Evolutionary conservation across 148 eudicot genomes (phyloP).

Genomic region (Rhododendron kiyosumense): DNA sequence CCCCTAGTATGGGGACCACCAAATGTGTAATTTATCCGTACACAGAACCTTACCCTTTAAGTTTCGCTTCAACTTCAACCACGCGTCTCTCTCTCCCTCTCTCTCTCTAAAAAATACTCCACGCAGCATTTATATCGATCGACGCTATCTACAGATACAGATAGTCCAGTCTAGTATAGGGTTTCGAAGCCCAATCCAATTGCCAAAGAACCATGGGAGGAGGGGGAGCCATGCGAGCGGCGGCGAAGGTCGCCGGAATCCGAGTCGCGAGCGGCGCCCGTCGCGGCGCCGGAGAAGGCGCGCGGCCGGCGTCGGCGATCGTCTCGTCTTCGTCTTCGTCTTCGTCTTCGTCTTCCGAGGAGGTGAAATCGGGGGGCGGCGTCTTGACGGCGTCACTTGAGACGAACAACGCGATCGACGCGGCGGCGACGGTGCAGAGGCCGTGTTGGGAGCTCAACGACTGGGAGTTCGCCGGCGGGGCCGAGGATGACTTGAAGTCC

Average conservation of each 20-base stretch:
- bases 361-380: slow-evolving; percentile 22
- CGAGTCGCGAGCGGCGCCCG: slow-evolving; percentile 20
- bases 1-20: neutral
- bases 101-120: neutral
- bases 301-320: slow-evolving; percentile 21
- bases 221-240: slow-evolving; percentile 74
- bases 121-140: no score
- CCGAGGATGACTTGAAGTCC: slow-evolving; percentile 26
- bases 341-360: slow-evolving; percentile 21
- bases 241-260: slow-evolving; percentile 61
- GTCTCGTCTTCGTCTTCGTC: slow-evolving; percentile 11
- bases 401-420: slow-evolving; percentile 8
- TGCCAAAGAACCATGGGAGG: slow-evolving; percentile 56
- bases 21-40: neutral
- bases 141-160: neutral
- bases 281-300: slow-evolving; percentile 33
- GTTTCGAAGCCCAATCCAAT: neutral
- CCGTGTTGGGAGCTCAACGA: slow-evolving; percentile 53
- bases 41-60: neutral
- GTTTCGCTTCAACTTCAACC: neutral
- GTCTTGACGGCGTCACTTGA: slow-evolving; percentile 1
- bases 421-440: slow-evolving; percentile 17
- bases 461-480: slow-evolving; percentile 59
- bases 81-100: neutral
- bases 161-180: neutral